Percentiles rank a stretch among this genome's conserved stretches.
These are phyloP conservation scores for Lachnellula cervina DNA, from an alignment of 2,329 filamentous ascomycete genomes.

Conservation along the genomic window DNA sequence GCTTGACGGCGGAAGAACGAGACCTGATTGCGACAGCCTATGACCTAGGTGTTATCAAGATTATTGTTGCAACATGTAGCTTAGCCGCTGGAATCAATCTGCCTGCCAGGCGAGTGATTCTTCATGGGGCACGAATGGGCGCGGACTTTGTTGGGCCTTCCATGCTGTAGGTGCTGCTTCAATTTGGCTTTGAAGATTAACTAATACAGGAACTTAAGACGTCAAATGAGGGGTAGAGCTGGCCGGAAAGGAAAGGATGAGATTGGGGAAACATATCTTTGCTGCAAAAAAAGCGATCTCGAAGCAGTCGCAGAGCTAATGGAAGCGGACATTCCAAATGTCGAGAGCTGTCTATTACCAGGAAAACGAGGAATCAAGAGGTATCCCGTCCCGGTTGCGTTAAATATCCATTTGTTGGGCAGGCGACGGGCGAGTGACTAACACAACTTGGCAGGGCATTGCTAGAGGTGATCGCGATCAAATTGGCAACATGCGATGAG, in stretches of 20 bases:
- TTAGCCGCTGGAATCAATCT: conserved; percentile 81
- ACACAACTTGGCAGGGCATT: conserved; percentile 50
- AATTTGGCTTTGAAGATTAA: conserved; percentile 19
- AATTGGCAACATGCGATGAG: conserved; percentile 59
- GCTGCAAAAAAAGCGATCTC: conserved; percentile 63
- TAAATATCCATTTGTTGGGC: background rate
- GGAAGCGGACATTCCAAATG: conserved; percentile 65
- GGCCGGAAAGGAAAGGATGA: conserved; percentile 76
- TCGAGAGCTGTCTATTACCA: conserved; percentile 63
- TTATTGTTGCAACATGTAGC: conserved; percentile 73
- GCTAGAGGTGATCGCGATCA: conserved; percentile 65
- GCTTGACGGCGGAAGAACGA: conserved; percentile 69
- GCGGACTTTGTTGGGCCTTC: conserved; percentile 71
- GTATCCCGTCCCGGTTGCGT: conserved; percentile 32
- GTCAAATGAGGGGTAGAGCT: conserved; percentile 75
- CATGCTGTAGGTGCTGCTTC: conserved; percentile 50
- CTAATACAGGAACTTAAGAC: conserved; percentile 35
- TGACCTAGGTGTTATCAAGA: conserved; percentile 60
- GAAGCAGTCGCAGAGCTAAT: conserved; percentile 66
- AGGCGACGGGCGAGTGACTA: background rate
- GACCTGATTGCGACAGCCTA: conserved; percentile 68
- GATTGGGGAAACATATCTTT: conserved; percentile 71
- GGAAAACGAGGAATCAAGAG: conserved; percentile 65
- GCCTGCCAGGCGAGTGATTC: conserved; percentile 66
- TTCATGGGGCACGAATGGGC: conserved; percentile 72